Conservation (phyloP, 208 protist species). For the Acanthamoeba triangularis region DNA sequence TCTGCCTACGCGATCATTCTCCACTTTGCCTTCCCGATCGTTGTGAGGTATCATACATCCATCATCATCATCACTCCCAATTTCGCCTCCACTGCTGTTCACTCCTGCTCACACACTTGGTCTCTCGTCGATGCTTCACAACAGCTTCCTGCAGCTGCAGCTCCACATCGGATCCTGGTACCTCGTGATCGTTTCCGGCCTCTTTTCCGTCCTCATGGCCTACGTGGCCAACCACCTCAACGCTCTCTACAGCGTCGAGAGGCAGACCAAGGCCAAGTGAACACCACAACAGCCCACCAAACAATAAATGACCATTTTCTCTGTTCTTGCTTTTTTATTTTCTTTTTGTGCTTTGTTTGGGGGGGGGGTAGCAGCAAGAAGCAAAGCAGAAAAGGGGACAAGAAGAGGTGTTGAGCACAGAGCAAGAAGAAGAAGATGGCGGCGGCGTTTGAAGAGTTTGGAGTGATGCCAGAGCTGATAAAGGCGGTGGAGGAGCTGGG, state of each 20-base stretch:
- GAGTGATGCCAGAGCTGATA: conserved; percentile 88
- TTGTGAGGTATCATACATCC: not conserved
- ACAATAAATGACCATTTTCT: not conserved
- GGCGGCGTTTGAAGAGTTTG: conserved; percentile 88
- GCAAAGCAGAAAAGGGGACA: not conserved
- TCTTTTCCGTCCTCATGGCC: conserved; percentile 21
- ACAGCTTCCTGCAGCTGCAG: conserved; percentile 22
- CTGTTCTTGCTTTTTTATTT: conserved; percentile 6
- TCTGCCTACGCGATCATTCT: conserved; percentile 18
- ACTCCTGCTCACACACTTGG: not conserved
- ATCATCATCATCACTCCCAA: too few relatives aligned
- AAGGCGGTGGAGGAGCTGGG: conserved; percentile 85
- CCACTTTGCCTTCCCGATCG: not conserved
- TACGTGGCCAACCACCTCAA: not conserved
- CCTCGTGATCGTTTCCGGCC: conserved; percentile 8
- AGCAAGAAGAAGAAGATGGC: conserved; percentile 15
- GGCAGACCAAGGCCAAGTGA: conserved; percentile 11
- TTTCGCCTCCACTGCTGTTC: not conserved
- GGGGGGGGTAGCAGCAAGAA: not conserved
- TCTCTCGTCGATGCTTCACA: not conserved
- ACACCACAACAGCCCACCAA: too few relatives aligned
- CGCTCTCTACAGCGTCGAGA: not conserved
- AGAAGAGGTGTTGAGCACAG: not conserved
- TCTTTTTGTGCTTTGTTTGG: not conserved
- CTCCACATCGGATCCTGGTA: conserved; percentile 40